Conservation (phyloP, 306 rosid genomes). For the Inga oerstediana region DNA sequence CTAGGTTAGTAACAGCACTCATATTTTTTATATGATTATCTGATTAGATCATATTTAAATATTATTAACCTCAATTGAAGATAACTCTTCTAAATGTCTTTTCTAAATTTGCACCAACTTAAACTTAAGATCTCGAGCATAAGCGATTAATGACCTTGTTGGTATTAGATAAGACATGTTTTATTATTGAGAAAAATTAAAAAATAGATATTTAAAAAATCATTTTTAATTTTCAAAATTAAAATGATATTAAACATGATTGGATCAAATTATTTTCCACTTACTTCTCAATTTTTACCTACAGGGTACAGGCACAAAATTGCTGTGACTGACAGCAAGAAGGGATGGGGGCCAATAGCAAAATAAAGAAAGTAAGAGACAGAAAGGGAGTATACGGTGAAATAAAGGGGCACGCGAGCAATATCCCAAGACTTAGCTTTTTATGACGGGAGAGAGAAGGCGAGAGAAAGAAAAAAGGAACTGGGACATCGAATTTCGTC, state of each 20-base stretch:
- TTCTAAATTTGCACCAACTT: too few species aligned
- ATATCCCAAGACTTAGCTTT: not conserved
- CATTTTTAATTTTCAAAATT: not conserved
- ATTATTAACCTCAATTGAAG: too few species aligned
- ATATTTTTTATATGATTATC: too few species aligned
- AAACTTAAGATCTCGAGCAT: too few species aligned
- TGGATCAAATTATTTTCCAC: not conserved
- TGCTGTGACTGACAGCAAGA: not conserved
- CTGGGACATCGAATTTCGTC: constrained; percentile 1
- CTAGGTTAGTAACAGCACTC: too few species aligned
- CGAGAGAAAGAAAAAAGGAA: not conserved
- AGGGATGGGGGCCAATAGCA: not conserved
- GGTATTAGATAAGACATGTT: too few species aligned
- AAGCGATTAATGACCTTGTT: too few species aligned
- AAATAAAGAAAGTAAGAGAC: not conserved
- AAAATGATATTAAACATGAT: not conserved
- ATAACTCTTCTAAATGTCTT: too few species aligned
- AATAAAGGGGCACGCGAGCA: not conserved
- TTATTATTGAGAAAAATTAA: too few species aligned
- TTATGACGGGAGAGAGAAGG: not conserved
- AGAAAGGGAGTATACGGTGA: too few species aligned
- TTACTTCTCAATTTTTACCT: not conserved
- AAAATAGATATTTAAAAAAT: not conserved
- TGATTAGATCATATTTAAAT: too few species aligned
- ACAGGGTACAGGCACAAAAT: not conserved